These are phyloP conservation scores for Wickerhamomyces chaumierensis DNA, from an alignment of 805 yeast species.

Conservation along the genomic window DNA sequence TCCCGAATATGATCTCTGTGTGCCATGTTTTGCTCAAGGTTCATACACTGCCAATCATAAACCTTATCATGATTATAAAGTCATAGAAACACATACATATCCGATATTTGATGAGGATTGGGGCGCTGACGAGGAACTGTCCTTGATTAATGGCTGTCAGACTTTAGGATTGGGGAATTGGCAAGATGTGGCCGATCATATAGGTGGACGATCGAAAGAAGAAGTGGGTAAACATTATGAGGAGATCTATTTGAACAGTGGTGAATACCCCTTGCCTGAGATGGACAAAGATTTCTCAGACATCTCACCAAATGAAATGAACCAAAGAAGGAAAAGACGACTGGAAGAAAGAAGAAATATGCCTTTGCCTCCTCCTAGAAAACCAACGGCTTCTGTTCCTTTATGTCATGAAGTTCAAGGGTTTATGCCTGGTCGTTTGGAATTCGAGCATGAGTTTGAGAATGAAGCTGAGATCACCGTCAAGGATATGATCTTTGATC, in stretches of 20 bases:
- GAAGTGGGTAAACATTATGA: constrained; percentile 83
- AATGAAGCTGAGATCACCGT: constrained; percentile 93
- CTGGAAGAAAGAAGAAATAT: constrained; percentile 61
- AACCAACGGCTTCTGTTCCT: constrained; percentile 88
- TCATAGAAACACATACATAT: constrained; percentile 88
- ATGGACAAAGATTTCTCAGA: constrained; percentile 55
- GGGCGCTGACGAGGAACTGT: constrained; percentile 97
- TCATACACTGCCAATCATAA: constrained; percentile 71
- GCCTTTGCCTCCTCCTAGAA: constrained; percentile 78
- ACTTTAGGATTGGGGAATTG: constrained; percentile 90
- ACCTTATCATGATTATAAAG: constrained; percentile 88
- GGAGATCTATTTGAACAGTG: constrained; percentile 55
- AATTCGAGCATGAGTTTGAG: constrained; percentile 92
- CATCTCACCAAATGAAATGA: constrained; percentile 58
- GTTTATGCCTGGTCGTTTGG: constrained; percentile 97
- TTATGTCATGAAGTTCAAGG: constrained; percentile 96
- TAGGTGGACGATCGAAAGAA: constrained; percentile 84
- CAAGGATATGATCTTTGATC: constrained; percentile 92
- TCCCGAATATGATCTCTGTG: constrained; percentile 92
- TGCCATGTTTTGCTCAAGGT: constrained; percentile 91
- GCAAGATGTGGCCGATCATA: constrained; percentile 96
- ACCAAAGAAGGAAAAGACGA: constrained; percentile 54
- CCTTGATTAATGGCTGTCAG: constrained; percentile 85
- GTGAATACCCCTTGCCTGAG: constrained; percentile 81
- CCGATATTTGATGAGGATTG: constrained; percentile 85